Evolutionary conservation across 2,329 filamentous ascomycete genomes (phyloP), one percentile per base, ranked within the genome.

Genomic region (Aspergillus tamarii): DNA sequence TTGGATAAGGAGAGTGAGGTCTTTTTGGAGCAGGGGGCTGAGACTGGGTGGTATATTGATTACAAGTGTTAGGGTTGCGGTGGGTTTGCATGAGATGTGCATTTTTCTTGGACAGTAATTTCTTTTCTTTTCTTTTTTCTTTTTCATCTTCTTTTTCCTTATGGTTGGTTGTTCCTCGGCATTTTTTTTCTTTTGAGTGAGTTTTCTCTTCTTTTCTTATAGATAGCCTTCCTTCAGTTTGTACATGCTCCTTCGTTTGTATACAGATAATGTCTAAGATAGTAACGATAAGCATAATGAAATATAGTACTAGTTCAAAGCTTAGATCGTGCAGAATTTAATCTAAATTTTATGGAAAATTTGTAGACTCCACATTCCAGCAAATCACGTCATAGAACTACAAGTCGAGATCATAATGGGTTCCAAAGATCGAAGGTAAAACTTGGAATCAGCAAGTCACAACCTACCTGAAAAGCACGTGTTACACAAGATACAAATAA

Each of bases 11-110:
- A 60, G 8, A 58, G 59, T 43, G 30, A 55, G 8, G 57, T 63
- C 11, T 63, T 56, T 12, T 34, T 63, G 39, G 61, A 54, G 2
- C 61, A 63, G 57, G 36, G 43, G 41, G 57, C 19, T 4, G 28
- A 60, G 32, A 60, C 61, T 3, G 61, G 61, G 10, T 63, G 61
- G 61, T 59, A 34, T 34, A n/a, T 63, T 23, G 21, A 60, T 14
- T 60, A 63, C 23, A 34, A 28, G 19, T 63, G 61, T 48, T 63
- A 52, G 45, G 41, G 23, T n/a, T 14, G n/a, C 16, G 21, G 30
- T 46, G 10, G 26, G 41, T 48, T 14, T 36, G 14, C 6, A 2
- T 36, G 34, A 36, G 34, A 8, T 16, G 34, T 7, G 6, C 2
- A 36, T 9, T n/a, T n/a, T 16, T 34, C 19, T 32, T 52, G n/a